Evolutionary conservation across 352 stramenopile species (phyloP), one percentile per base, ranked within the genome.

Genomic region (Phytophthora syringae): DNA sequence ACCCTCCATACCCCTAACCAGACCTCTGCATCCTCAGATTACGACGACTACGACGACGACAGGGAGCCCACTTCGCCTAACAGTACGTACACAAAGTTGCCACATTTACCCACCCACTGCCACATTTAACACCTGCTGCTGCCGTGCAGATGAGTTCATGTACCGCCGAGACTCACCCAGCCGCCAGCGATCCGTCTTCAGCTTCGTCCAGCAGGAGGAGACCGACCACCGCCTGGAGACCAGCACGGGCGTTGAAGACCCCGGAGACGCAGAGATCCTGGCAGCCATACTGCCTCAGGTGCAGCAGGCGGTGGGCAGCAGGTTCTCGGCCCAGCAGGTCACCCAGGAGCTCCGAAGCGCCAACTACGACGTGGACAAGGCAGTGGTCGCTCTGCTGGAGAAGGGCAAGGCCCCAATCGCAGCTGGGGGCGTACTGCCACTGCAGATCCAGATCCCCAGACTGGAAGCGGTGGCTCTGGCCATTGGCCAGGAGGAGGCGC

Each of bases 281-380:
- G 73, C 81, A 24, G 50, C 62, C 39, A 69, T 92, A 39, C 45
- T 92, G 39, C 84, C 81, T 27, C 78, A 90, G 40, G 80, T 93
- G 16, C 76, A 79, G 39, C 69, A 74, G 22, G 76, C 70, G 7
- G 60, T 89, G 5, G 80, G 85, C 28, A 73, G 44, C 56, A 80
- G 78, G 30, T 89, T 92, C 50, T 77, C 82, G 18, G 51, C 79
- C 22, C 49, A 74, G n/a, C 78, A 92, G 69, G 77, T 94, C 57
- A 73, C 79, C 4, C 79, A 91, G 25, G 82, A 89, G 59, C 65
- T 95, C 44, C 83, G 87, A 34, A 59, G 52, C 10, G 57, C 82
- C 65, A 95, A 95, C 61, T 95, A 95, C 62, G 86, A 95, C 50
- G 43, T 90, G 47, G 85, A 94, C 60, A 84, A 88, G 61, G 70